Conservation (phyloP, 345 rosid species). For the Gossypioides kirkii region DNA sequence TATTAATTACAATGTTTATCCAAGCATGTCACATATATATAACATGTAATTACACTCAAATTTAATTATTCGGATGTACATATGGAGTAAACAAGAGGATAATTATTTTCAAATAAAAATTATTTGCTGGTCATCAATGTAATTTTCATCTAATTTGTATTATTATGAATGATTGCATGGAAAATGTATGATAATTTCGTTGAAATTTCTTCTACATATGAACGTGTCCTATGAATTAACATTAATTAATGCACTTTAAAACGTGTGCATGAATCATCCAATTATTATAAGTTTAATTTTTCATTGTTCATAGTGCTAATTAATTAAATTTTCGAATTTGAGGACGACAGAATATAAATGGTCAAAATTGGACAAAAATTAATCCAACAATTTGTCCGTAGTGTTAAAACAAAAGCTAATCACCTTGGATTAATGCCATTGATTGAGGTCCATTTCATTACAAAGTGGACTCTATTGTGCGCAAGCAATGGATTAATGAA, state of each 20-base stretch:
- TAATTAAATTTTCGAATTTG: background rate
- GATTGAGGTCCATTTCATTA: background rate
- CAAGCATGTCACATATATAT: too few species aligned
- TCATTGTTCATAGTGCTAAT: background rate
- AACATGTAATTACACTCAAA: too few species aligned
- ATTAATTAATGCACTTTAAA: background rate
- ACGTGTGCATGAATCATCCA: background rate
- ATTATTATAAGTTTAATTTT: background rate
- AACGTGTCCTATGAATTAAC: background rate
- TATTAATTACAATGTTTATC: accelerated
- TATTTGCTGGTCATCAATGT: too few species aligned
- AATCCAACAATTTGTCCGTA: background rate
- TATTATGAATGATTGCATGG: background rate
- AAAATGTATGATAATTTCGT: background rate
- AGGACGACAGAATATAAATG: too few species aligned
- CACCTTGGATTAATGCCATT: background rate
- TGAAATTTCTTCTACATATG: background rate
- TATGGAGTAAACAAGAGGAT: too few species aligned
- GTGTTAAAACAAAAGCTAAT: background rate
- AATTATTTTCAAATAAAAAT: too few species aligned
- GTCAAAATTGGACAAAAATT: too few species aligned
- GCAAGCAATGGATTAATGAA: background rate
- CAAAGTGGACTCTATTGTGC: background rate
- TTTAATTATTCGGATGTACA: too few species aligned
- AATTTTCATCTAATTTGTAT: too few species aligned